Evolutionary conservation across 768 basidiomycete genomes (phyloP), one percentile per base, ranked within the genome.

Genomic region (Sarcomyxa edulis): DNA sequence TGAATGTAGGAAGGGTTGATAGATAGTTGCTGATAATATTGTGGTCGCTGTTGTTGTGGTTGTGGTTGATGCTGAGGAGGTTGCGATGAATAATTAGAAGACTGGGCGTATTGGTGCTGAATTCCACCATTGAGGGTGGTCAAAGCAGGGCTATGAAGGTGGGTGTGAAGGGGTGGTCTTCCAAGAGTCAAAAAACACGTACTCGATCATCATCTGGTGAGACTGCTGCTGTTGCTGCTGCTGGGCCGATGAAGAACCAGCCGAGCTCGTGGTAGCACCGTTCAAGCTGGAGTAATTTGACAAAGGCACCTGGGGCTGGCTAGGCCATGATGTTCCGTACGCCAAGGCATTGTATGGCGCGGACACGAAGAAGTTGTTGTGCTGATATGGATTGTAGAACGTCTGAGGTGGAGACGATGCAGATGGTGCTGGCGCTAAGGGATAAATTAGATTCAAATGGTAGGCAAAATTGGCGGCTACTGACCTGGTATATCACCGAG

Each of bases 201-300:
- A 87, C 84, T 88, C 84, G 45, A 87, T 85, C 55, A 81, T 71
- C 62, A 84, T 72, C 26, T 64, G 56, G 38, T 64, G 61, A 1
- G 62, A 52, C 11, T 43, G 45, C 35, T 48, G 49, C 26, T 53
- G 46, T 23, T 48, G 56, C 25, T 45, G 54, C 25, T 47, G 40
- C 31, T 48, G 50, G 16, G 44, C 30, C 35, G 52, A 56, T 1
- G 61, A 45, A 12, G 56, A 38, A 4, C 64, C 43, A 6, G 63
- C 35, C 8, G 66, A 52, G 23, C 68, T 57, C 11, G 70, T 59
- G 1, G 81, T 84, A n/a, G 84, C 82, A 11, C 82, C 84, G 54
- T 87, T 85, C 33, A 87, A 60, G 32, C 78, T 76, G n/a, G 86
- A 88, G 44, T 86, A 88, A 43, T 62, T 78, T 10, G 85, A 86